Percentiles rank a stretch among this genome's conserved stretches.
These are phyloP conservation scores for Colletotrichum godetiae DNA, from an alignment of 2,329 filamentous ascomycete species.

Conservation along the genomic window DNA sequence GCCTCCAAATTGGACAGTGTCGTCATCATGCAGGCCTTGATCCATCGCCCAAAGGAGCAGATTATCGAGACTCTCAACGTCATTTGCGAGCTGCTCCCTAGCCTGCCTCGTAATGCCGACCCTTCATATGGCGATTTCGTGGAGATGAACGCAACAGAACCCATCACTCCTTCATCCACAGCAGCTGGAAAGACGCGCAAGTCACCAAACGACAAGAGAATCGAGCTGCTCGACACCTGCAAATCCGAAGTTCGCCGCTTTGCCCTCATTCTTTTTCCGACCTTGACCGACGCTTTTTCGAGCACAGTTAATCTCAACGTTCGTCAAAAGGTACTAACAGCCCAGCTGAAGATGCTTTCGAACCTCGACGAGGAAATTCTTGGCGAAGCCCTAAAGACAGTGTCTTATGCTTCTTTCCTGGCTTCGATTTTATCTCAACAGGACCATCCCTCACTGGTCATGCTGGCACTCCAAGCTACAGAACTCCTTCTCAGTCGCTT, in stretches of 20 bases:
- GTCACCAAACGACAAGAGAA: slow-evolving; percentile 79
- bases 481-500: slow-evolving; percentile 88
- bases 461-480: slow-evolving; percentile 87
- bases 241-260: slow-evolving; percentile 90
- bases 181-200: slow-evolving; percentile 57
- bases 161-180: slow-evolving; percentile 53
- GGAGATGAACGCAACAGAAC: slow-evolving; percentile 54
- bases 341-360: slow-evolving; percentile 98
- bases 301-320: slow-evolving; percentile 97
- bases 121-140: slow-evolving; percentile 55
- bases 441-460: slow-evolving; percentile 88
- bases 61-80: slow-evolving; percentile 98
- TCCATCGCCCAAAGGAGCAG: slow-evolving; percentile 94
- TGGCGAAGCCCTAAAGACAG: slow-evolving; percentile 84
- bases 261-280: slow-evolving; percentile 91
- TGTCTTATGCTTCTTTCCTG: slow-evolving; percentile 95
- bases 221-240: slow-evolving; percentile 86
- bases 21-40: slow-evolving; percentile 97
- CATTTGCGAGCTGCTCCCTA: slow-evolving; percentile 92
- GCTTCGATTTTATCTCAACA: slow-evolving; percentile 96
- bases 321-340: slow-evolving; percentile 92
- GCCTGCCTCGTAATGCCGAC: slow-evolving; percentile 68
- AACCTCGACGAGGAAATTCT: slow-evolving; percentile 90
- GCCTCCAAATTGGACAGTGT: slow-evolving; percentile 93
- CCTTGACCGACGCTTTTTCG: slow-evolving; percentile 94